phyloP scores from a whole-genome alignment of 805 yeast genomes.

The Ogataea glucozyma region DNA sequence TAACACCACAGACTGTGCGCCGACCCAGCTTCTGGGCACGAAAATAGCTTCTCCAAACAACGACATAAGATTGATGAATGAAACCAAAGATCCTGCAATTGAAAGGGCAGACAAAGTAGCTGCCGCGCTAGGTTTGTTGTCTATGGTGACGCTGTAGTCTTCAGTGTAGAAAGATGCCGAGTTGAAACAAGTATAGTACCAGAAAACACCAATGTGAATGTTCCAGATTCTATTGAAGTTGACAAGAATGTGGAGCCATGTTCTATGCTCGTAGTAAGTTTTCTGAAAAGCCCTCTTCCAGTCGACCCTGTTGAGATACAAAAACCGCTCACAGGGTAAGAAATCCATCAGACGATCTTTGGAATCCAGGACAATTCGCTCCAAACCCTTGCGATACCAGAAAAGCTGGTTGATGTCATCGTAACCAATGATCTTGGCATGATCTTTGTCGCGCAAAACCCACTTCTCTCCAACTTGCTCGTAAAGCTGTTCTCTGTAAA shows the following conservation, averaged over 20 bases:
- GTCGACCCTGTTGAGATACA: conserved; percentile 49
- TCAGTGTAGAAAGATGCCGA: conserved; percentile 67
- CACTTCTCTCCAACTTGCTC: conserved; percentile 44
- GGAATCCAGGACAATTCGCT: conserved; percentile 49
- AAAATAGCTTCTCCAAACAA: conserved; percentile 57
- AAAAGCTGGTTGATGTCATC: conserved; percentile 89
- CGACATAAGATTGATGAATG: conserved; percentile 56
- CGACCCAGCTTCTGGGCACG: conserved; percentile 75
- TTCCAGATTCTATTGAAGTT: conserved; percentile 83
- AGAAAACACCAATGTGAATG: conserved; percentile 69
- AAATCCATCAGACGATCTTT: conserved; percentile 51
- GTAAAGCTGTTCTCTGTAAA: conserved; percentile 56
- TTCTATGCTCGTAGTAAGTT: conserved; percentile 72
- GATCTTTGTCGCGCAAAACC: conserved; percentile 58
- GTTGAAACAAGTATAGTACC: conserved; percentile 74
- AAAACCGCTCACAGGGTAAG: conserved; percentile 57
- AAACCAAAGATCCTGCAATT: conserved; percentile 65
- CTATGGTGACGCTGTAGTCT: conserved; percentile 50
- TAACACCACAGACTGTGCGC: conserved; percentile 58
- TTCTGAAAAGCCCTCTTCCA: conserved; percentile 74
- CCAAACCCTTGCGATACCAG: conserved; percentile 77
- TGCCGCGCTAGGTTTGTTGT: conserved; percentile 63
- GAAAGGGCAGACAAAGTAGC: conserved; percentile 59
- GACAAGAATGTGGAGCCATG: conserved; percentile 72
- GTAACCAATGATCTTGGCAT: conserved; percentile 72